These are phyloP conservation scores for Microdochium nivale DNA, from an alignment of 2,329 filamentous ascomycete species.

Conservation along the genomic window DNA sequence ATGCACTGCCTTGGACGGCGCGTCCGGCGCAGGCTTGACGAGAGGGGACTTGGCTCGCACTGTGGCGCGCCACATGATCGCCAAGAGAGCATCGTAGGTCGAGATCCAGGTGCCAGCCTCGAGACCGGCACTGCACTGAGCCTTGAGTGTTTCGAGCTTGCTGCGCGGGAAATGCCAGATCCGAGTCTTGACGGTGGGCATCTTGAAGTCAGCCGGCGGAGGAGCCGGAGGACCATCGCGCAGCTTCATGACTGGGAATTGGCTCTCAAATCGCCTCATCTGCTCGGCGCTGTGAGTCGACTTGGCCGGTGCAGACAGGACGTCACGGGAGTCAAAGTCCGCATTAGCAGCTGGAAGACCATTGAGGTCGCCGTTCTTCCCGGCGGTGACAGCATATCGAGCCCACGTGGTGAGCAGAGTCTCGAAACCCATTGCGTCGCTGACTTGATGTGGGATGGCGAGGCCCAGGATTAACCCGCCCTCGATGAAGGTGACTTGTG, in stretches of 20 bases:
- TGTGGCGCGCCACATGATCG: constrained; percentile 2
- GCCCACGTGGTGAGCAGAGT: constrained; percentile 1
- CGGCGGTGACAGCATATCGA: neutral
- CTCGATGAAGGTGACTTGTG: constrained; percentile 1
- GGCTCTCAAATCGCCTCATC: neutral
- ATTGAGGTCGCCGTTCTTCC: too few species aligned
- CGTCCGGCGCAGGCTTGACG: neutral
- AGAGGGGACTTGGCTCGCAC: constrained; percentile 1
- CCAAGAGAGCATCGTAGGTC: constrained; percentile 1
- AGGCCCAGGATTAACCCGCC: constrained; percentile 1
- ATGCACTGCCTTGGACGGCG: constrained; percentile 1
- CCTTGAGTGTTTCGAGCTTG: constrained; percentile 1
- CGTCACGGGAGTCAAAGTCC: too few species aligned
- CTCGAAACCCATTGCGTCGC: constrained; percentile 1
- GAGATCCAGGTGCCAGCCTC: constrained; percentile 1
- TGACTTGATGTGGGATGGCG: constrained; percentile 1
- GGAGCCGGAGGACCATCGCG: constrained; percentile 1
- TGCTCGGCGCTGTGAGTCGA: neutral
- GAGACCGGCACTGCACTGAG: neutral
- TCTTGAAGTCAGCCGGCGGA: constrained; percentile 2
- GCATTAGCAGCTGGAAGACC: too few species aligned
- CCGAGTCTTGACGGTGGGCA: constrained; percentile 2
- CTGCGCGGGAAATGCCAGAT: constrained; percentile 2
- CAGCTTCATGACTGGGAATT: constrained; percentile 1
- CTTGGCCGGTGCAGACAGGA: neutral